Evolutionary conservation across 2,329 filamentous ascomycete genomes (phyloP), one percentile per base, ranked within the genome.

Genomic region (Arthrocladium fulminans): DNA sequence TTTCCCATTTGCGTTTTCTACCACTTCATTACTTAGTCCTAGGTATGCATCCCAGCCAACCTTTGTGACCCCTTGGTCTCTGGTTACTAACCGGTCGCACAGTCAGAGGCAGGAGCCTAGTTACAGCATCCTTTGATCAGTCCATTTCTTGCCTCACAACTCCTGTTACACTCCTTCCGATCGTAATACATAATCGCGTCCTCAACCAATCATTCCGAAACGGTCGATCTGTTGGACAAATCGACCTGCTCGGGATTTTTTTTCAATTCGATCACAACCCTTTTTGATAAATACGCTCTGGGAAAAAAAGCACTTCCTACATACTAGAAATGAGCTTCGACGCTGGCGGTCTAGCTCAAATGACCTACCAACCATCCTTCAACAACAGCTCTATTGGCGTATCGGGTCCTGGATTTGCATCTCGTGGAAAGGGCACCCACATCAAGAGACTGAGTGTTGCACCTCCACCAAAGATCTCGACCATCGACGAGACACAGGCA

Each of bases 271-370:
- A 27, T 19, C 32, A 7, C 12, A 37, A 35, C 23, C 12, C 41
- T 35, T 45, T 37, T 45, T 15, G 15, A 17, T 23, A 37, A 15
- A 45, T 24, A 45, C n/a, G 27, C 29, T 29, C 34, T 13, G 17
- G 13, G 27, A 15, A 23, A 48, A n/a, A 27, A 22, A 27, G n/a
- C 20, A n/a, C 13, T 19, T 22, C 9, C 37, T 48, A 42, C 29
- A 43, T 27, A 32, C 19, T 43, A 49, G 32, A 44, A 51, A 57
- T 57, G 57, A 57, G 57, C 52, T 70, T 94, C 84, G 85, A 95
- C 90, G 83, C 90, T 80, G 90, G 90, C 79, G 88, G 88, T 92
- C 87, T 95, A 76, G 84, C 88, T 92, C 88, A 94, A 79, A 97
- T 97, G 90, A 86, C 88, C 74, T 90, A 88, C 76, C 79, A 83